Evolutionary conservation across 164 flowering plant species (phyloP).

Genomic region (Houttuynia cordata): DNA sequence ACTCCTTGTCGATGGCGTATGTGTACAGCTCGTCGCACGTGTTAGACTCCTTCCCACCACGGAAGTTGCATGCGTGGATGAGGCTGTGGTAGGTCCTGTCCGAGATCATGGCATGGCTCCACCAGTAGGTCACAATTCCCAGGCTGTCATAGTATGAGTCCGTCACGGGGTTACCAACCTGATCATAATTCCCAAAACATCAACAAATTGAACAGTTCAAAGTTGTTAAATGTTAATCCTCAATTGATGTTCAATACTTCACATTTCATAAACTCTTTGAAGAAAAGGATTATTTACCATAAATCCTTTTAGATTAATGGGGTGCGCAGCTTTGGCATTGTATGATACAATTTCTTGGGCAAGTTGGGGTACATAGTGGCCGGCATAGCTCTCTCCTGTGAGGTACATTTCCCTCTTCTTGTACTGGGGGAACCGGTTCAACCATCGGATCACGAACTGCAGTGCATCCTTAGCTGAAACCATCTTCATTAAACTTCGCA

Average conservation of each 20-base stretch:
- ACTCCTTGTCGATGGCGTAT: slow-evolving; percentile 77
- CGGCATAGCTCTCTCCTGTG: slow-evolving; percentile 91
- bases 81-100: slow-evolving; percentile 57
- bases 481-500: not conserved
- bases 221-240: too few species aligned
- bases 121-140: slow-evolving; percentile 82
- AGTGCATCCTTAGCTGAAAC: slow-evolving; percentile 63
- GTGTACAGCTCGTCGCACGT: slow-evolving; percentile 51
- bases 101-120: slow-evolving; percentile 93
- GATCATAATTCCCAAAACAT: not conserved
- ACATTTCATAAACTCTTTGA: too few species aligned
- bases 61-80: slow-evolving; percentile 50
- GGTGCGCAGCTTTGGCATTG: slow-evolving; percentile 32
- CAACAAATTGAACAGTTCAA: too few species aligned
- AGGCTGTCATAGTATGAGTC: slow-evolving; percentile 80
- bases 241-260: too few species aligned
- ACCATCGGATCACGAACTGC: slow-evolving; percentile 55
- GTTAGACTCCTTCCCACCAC: slow-evolving; percentile 39
- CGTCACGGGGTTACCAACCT: slow-evolving; percentile 89
- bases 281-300: slow-evolving; percentile 32
- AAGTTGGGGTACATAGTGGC: slow-evolving; percentile 86
- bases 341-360: slow-evolving; percentile 46
- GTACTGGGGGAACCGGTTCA: slow-evolving; percentile 69
- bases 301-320: slow-evolving; percentile 62
- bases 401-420: slow-evolving; percentile 49